phyloP scores from a whole-genome alignment of 768 basidiomycete species.

The Psilocybe azurescens region DNA sequence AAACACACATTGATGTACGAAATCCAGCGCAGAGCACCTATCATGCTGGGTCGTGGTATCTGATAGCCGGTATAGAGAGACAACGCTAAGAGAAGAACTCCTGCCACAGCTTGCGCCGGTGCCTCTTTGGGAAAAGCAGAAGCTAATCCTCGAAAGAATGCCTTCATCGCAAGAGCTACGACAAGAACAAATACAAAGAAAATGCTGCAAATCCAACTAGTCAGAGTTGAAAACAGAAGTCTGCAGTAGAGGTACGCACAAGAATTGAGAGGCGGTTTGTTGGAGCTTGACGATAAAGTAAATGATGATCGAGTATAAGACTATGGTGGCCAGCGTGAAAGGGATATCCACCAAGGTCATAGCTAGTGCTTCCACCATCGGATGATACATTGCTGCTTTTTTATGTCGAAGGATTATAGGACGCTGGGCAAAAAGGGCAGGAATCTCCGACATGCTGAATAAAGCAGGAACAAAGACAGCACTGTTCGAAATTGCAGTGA shows the following conservation, averaged over 20 bases:
- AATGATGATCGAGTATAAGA: conserved; percentile 52
- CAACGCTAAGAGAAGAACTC: conserved; percentile 37
- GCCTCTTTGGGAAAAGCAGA: conserved; percentile 64
- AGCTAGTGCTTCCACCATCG: conserved; percentile 47
- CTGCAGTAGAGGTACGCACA: conserved; percentile 47
- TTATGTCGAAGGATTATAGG: conserved; percentile 63
- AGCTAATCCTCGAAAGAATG: conserved; percentile 74
- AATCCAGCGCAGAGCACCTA: conserved; percentile 73
- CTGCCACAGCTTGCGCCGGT: conserved; percentile 66
- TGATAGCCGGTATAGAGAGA: conserved; percentile 39
- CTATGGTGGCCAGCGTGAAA: conserved; percentile 51
- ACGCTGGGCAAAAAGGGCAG: conserved; percentile 64
- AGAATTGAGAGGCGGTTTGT: conserved; percentile 61
- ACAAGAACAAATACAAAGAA: conserved; percentile 63
- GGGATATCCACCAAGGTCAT: conserved; percentile 68
- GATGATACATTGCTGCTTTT: conserved; percentile 63
- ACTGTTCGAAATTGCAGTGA: conserved; percentile 35
- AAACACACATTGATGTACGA: conserved; percentile 61
- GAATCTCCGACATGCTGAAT: conserved; percentile 69
- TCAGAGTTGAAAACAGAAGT: conserved; percentile 2
- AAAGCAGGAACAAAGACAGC: conserved; percentile 64
- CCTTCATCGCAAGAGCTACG: conserved; percentile 71
- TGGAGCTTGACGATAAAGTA: conserved; percentile 71
- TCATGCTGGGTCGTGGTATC: conserved; percentile 67
- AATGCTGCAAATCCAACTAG: conserved; percentile 41